A percentile compares a stretch with the other conserved stretches of the same genome.
phyloP scores from a whole-genome alignment of 768 basidiomycete species.

The Porphyrellus cyaneotinctus region DNA sequence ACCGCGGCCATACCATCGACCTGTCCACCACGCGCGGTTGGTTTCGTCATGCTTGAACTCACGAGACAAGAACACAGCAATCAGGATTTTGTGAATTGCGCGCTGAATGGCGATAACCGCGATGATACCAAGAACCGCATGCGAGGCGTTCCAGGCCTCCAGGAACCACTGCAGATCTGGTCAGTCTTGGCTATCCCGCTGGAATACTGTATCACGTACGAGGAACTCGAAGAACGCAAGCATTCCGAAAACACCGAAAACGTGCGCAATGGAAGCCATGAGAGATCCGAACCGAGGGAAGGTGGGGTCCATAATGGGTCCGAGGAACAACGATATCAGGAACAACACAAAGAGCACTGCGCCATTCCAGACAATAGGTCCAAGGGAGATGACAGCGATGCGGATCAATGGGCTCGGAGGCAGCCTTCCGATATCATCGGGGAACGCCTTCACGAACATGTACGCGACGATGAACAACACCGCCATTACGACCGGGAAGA shows the following conservation, averaged over 20 bases:
- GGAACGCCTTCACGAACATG: constrained; percentile 91
- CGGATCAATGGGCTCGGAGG: constrained; percentile 86
- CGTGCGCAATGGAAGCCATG: constrained; percentile 88
- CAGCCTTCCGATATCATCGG: constrained; percentile 50
- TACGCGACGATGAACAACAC: constrained; percentile 83
- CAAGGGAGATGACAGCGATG: constrained; percentile 88
- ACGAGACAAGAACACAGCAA: constrained; percentile 89
- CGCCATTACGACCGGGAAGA: constrained; percentile 85
- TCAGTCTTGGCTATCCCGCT: constrained; percentile 9
- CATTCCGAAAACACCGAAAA: constrained; percentile 78
- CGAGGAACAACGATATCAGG: constrained; percentile 86
- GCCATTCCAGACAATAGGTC: constrained; percentile 95
- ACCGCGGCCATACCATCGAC: constrained; percentile 93
- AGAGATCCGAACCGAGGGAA: constrained; percentile 89
- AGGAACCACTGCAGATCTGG: constrained; percentile 75
- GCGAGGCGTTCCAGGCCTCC: constrained; percentile 86
- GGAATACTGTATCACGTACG: constrained; percentile 42
- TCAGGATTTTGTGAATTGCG: constrained; percentile 88
- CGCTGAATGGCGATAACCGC: constrained; percentile 90
- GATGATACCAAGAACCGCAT: constrained; percentile 91
- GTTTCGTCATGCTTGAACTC: constrained; percentile 99
- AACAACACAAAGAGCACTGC: constrained; percentile 84
- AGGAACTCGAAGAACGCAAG: constrained; percentile 96
- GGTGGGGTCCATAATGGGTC: constrained; percentile 80
- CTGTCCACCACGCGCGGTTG: constrained; percentile 99